phyloP scores from a whole-genome alignment of 2,329 filamentous ascomycete species.

The Colletotrichum viniferum region DNA sequence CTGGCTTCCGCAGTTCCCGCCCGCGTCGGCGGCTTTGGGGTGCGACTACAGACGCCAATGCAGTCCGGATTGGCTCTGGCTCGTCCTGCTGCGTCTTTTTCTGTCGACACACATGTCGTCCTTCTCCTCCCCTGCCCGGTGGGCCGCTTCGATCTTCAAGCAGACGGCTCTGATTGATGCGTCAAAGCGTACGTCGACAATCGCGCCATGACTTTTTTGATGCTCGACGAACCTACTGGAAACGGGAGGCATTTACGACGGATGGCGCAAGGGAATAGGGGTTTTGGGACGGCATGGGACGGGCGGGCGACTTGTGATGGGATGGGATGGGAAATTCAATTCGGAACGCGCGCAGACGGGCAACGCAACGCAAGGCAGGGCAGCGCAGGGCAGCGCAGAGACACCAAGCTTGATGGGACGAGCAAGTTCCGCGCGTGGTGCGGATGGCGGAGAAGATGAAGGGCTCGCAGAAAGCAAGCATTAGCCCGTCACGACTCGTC shows the following conservation, averaged over 20 bases:
- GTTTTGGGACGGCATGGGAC: background rate
- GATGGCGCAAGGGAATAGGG: background rate
- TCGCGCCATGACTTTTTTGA: conserved; percentile 9
- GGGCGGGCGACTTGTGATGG: background rate
- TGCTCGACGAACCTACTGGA: conserved; percentile 10
- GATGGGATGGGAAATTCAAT: background rate
- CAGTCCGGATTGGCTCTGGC: background rate
- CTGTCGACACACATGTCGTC: background rate
- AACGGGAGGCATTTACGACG: background rate
- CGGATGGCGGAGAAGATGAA: background rate
- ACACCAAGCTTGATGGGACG: background rate
- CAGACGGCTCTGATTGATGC: background rate
- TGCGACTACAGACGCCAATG: background rate
- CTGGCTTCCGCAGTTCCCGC: conserved; percentile 4
- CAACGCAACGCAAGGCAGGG: background rate
- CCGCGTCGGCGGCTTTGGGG: background rate
- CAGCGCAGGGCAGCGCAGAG: background rate
- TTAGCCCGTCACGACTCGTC: background rate
- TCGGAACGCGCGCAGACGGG: background rate
- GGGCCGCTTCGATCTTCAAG: background rate
- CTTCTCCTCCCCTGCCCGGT: background rate
- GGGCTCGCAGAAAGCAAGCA: background rate
- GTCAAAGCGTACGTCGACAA: background rate
- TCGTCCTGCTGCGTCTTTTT: background rate
- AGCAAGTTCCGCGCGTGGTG: conserved; percentile 11